phyloP scores from a whole-genome alignment of 2,329 filamentous ascomycete genomes.

The Dendryphion nanum region DNA sequence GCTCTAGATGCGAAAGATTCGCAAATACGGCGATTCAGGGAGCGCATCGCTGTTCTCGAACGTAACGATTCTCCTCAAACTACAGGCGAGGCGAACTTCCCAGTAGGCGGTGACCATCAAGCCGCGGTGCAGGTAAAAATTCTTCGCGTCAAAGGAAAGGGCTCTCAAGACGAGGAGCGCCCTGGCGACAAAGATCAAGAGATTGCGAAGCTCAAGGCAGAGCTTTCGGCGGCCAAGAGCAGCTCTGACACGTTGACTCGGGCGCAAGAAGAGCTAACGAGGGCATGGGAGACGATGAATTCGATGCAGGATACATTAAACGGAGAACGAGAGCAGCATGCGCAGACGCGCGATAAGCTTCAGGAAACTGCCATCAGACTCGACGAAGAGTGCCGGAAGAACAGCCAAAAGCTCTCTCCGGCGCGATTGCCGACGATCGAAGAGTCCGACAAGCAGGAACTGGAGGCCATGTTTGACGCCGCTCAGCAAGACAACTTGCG shows the following conservation, averaged over 20 bases:
- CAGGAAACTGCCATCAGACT: conserved; percentile 19
- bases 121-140: conserved; percentile 29
- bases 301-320: conserved; percentile 26
- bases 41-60: conserved; percentile 27
- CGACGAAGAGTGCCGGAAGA: conserved; percentile 14
- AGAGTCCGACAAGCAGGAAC: conserved; percentile 31
- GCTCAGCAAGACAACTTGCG: conserved; percentile 34
- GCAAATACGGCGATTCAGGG: conserved; percentile 27
- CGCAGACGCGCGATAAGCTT: conserved; percentile 23
- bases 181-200: conserved; percentile 20
- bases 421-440: conserved; percentile 30
- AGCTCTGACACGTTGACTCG: conserved; percentile 23
- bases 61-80: conserved; percentile 14
- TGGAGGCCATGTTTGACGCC: conserved; percentile 36
- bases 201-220: conserved; percentile 27
- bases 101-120: conserved; percentile 20
- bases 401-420: conserved; percentile 11
- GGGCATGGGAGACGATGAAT: conserved; percentile 32
- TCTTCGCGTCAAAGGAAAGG: conserved; percentile 25
- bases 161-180: conserved; percentile 16
- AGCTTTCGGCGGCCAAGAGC: conserved; percentile 19
- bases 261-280: conserved; percentile 27
- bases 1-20: conserved; percentile 30
- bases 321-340: conserved; percentile 26
- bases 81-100: conserved; percentile 6